Conservation (phyloP, 2,329 filamentous ascomycete species). For the Seiridium unicorne region DNA sequence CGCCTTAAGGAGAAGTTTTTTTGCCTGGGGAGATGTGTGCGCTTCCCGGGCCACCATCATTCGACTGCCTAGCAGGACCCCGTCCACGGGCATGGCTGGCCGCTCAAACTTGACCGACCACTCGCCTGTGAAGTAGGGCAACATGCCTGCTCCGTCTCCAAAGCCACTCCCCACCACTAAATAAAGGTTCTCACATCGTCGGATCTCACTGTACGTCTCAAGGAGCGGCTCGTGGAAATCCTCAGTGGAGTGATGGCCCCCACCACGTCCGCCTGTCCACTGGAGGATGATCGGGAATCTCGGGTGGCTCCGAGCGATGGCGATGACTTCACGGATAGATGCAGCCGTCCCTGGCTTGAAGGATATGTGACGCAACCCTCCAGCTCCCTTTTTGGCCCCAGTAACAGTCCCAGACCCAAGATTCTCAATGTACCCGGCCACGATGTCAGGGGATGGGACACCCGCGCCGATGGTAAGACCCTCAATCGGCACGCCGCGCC, state of each 20-base stretch:
- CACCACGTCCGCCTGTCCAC: slow-evolving; percentile 92
- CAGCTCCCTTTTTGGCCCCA: too few species aligned
- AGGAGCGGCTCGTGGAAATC: slow-evolving; percentile 92
- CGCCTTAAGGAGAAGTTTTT: slow-evolving; percentile 85
- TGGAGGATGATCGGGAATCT: slow-evolving; percentile 87
- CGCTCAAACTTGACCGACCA: slow-evolving; percentile 86
- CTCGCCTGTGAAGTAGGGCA: slow-evolving; percentile 84
- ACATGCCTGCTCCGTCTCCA: slow-evolving; percentile 84
- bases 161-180: slow-evolving; percentile 89
- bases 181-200: slow-evolving; percentile 81
- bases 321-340: slow-evolving; percentile 83
- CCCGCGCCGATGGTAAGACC: slow-evolving; percentile 90
- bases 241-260: slow-evolving; percentile 91
- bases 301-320: slow-evolving; percentile 90
- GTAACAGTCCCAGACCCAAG: slow-evolving; percentile 48
- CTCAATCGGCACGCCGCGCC: slow-evolving; percentile 83
- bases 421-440: slow-evolving; percentile 89
- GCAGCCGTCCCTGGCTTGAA: slow-evolving; percentile 93
- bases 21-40: slow-evolving; percentile 80
- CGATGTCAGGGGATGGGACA: slow-evolving; percentile 89
- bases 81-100: slow-evolving; percentile 91
- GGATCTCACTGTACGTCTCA: slow-evolving; percentile 85
- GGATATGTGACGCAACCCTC: slow-evolving; percentile 75
- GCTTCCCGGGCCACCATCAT: slow-evolving; percentile 95
- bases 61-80: slow-evolving; percentile 84